Percentiles rank a stretch among this genome's conserved stretches.
phyloP scores from a whole-genome alignment of 106 monocot species.

The Apostasia ramifera region DNA sequence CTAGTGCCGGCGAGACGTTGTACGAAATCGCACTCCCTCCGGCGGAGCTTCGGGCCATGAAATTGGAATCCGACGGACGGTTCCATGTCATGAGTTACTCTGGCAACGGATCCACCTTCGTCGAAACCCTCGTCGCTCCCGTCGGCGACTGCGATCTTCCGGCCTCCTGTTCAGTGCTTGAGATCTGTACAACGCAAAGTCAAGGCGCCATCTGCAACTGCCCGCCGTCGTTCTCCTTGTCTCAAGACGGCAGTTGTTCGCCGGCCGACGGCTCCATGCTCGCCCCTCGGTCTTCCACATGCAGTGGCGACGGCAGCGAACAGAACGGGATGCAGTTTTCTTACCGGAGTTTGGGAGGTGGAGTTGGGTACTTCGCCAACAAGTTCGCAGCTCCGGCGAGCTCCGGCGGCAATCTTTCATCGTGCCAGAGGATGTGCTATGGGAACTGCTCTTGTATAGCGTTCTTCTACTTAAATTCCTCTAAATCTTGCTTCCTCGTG shows the following conservation, averaged over 20 bases:
- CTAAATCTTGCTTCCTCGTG: slow-evolving; percentile 44
- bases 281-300: slow-evolving; percentile 10
- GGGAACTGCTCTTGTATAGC: slow-evolving; percentile 65
- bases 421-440: slow-evolving; percentile 47
- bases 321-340: not conserved
- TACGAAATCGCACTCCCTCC: slow-evolving; percentile 18
- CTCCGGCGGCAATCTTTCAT: slow-evolving; percentile 7
- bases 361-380: slow-evolving; percentile 42
- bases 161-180: slow-evolving; percentile 33
- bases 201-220: slow-evolving; percentile 45
- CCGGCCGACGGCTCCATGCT: slow-evolving; percentile 41
- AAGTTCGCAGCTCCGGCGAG: slow-evolving; percentile 28
- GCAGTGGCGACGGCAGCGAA: not conserved
- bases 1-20: slow-evolving; percentile 2
- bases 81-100: slow-evolving; percentile 28
- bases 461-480: slow-evolving; percentile 55
- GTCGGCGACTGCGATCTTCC: slow-evolving; percentile 51
- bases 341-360: slow-evolving; percentile 27
- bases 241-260: slow-evolving; percentile 28
- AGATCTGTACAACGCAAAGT: slow-evolving; percentile 30
- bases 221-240: slow-evolving; percentile 27
- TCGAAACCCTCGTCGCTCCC: slow-evolving; percentile 42
- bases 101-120: not conserved
- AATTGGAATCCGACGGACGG: slow-evolving; percentile 32
- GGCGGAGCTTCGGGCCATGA: slow-evolving; percentile 28